Evolutionary conservation across 257 asterid genomes (phyloP).

Genomic region (Lantana camara): DNA sequence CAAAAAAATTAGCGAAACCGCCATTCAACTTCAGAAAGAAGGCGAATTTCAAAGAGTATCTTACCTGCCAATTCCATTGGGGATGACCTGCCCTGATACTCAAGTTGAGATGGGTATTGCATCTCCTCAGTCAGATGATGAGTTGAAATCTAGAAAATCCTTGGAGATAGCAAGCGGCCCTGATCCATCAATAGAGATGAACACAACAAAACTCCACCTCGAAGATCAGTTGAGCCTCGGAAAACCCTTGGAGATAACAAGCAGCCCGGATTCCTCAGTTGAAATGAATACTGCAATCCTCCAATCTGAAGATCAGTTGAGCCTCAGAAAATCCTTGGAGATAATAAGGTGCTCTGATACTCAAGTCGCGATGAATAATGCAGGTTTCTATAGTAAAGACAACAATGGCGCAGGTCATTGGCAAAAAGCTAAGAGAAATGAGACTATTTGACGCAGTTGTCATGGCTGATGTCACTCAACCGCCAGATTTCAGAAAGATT

Average conservation of each 20-base stretch:
- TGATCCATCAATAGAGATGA: no score
- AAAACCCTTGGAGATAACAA: neutral
- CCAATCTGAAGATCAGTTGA: no score
- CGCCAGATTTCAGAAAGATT: constrained; percentile 12
- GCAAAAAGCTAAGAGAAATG: constrained; percentile 5
- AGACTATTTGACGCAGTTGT: constrained; percentile 15
- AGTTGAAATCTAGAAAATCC: neutral
- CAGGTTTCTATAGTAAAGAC: constrained; percentile 21
- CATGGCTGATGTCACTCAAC: constrained; percentile 13
- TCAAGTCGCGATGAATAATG: neutral
- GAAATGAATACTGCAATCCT: no score
- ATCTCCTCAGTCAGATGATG: neutral
- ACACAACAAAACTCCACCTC: no score
- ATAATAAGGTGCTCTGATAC: neutral
- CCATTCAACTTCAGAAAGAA: constrained; percentile 7
- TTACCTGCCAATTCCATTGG: neutral
- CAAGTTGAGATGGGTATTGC: no score
- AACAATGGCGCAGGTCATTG: constrained; percentile 4
- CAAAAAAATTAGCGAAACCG: neutral
- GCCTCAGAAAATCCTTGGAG: neutral
- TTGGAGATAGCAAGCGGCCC: neutral
- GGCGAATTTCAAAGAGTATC: constrained; percentile 7
- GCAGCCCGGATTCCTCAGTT: no score
- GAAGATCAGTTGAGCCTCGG: no score
- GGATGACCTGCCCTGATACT: no score